Percentiles rank a stretch among this genome's conserved stretches.
These are phyloP conservation scores for Leccinum sublutescens DNA, from an alignment of 768 basidiomycete species.

Conservation along the genomic window DNA sequence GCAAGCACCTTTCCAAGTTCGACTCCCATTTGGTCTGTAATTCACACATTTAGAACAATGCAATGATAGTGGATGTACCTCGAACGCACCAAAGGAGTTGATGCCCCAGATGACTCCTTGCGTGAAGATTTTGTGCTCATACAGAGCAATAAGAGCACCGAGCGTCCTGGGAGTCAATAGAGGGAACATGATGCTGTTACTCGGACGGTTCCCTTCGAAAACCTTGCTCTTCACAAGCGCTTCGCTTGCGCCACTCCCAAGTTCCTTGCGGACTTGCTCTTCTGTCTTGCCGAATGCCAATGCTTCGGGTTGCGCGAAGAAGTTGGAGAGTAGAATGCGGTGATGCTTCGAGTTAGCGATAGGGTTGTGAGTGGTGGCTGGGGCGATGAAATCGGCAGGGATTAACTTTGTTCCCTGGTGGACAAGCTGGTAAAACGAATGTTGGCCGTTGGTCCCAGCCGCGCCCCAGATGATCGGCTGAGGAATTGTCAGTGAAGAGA, in stretches of 20 bases:
- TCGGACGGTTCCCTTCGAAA: constrained; percentile 96
- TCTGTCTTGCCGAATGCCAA: constrained; percentile 98
- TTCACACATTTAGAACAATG: not conserved
- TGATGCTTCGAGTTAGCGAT: constrained; percentile 88
- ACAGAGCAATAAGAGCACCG: constrained; percentile 84
- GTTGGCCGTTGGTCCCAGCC: constrained; percentile 96
- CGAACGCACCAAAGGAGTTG: constrained; percentile 87
- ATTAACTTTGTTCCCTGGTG: constrained; percentile 94
- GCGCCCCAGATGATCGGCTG: constrained; percentile 99
- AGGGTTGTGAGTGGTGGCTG: constrained; percentile 87
- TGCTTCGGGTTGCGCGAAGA: constrained; percentile 97
- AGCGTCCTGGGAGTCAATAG: constrained; percentile 86
- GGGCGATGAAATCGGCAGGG: constrained; percentile 90
- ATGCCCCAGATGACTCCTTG: constrained; percentile 98
- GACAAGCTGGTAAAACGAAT: constrained; percentile 98
- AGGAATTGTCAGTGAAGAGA: not conserved
- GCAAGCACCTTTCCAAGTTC: constrained; percentile 97
- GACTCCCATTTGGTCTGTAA: constrained; percentile 96
- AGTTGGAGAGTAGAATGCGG: constrained; percentile 96
- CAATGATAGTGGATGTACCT: not conserved
- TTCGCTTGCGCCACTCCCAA: constrained; percentile 71
- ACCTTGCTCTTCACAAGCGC: constrained; percentile 95
- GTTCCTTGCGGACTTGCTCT: constrained; percentile 72
- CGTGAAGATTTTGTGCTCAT: constrained; percentile 99
- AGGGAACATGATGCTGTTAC: constrained; percentile 96